Conservation (phyloP, 2,329 filamentous ascomycete genomes). For the Capronia epimyces region DNA sequence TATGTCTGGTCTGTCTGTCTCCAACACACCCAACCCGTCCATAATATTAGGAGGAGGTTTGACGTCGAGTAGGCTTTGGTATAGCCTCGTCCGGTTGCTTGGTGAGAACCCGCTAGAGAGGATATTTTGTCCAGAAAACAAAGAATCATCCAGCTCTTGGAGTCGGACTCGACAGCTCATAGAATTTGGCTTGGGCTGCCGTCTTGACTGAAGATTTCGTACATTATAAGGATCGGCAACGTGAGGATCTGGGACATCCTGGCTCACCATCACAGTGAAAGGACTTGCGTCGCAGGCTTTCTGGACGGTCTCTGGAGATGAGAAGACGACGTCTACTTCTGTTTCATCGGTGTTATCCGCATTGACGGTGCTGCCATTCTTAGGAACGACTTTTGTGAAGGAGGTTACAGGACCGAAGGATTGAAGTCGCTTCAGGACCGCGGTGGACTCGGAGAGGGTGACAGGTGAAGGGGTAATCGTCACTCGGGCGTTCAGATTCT, state of each 20-base stretch:
- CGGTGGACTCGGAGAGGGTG: conserved; percentile 22
- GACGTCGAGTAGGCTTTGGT: conserved; percentile 16
- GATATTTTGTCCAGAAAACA: conserved; percentile 9
- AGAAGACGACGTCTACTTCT: conserved; percentile 22
- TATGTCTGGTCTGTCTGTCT: conserved; percentile 7
- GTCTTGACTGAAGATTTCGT: conserved; percentile 22
- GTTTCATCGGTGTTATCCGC: neutral
- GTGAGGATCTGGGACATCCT: conserved; percentile 20
- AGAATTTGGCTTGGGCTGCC: conserved; percentile 12
- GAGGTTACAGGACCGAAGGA: conserved; percentile 18
- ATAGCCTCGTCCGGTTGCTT: conserved; percentile 14
- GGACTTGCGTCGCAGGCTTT: conserved; percentile 16
- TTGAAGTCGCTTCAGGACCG: conserved; percentile 23
- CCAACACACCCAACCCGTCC: conserved; percentile 15
- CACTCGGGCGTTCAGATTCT: conserved; percentile 14
- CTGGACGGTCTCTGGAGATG: conserved; percentile 7
- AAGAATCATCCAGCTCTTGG: neutral
- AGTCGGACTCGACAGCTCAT: conserved; percentile 17
- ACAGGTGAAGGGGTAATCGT: conserved; percentile 20
- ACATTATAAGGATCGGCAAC: conserved; percentile 27
- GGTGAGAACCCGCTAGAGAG: conserved; percentile 19
- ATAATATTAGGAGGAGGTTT: conserved; percentile 10
- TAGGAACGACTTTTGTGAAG: conserved; percentile 4
- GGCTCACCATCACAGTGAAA: conserved; percentile 20
- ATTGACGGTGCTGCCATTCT: neutral